A percentile compares a stretch with the other conserved stretches of the same genome.
These are phyloP conservation scores for Naganishia liquefaciens DNA, from an alignment of 1,284 basidiomycete species.

Conservation along the genomic window DNA sequence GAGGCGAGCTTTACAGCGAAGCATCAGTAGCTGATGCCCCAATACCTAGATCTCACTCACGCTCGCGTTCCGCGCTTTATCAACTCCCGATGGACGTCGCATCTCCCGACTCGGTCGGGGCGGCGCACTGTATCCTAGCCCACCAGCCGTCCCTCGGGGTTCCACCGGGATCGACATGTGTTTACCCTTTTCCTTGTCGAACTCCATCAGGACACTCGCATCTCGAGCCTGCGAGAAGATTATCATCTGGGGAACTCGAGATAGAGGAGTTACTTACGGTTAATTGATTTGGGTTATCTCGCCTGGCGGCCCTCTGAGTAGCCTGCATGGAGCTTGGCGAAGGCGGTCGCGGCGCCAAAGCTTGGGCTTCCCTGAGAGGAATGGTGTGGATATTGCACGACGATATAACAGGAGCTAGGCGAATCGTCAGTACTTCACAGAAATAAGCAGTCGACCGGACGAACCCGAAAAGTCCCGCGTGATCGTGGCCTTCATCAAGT, in stretches of 20 bases:
- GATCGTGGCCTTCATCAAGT: constrained; percentile 98
- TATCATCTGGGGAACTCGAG: constrained; percentile 29
- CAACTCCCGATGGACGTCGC: constrained; percentile 40
- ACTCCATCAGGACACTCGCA: constrained; percentile 72
- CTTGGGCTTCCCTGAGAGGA: constrained; percentile 87
- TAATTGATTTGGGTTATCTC: constrained; percentile 86
- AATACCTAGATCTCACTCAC: constrained; percentile 10
- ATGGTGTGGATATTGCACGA: constrained; percentile 98
- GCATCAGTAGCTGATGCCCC: not conserved
- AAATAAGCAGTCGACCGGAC: constrained; percentile 42
- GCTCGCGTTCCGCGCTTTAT: constrained; percentile 17
- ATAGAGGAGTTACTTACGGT: constrained; percentile 58
- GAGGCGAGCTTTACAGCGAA: constrained; percentile 10
- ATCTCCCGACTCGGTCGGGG: constrained; percentile 49
- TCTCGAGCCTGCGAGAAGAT: constrained; percentile 59
- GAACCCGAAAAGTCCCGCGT: constrained; percentile 82
- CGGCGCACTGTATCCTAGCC: constrained; percentile 34
- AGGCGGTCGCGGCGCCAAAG: constrained; percentile 93
- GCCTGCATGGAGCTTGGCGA: constrained; percentile 84
- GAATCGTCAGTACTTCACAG: not conserved
- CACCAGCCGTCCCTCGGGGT: constrained; percentile 10
- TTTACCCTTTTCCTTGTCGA: constrained; percentile 28
- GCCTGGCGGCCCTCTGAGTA: constrained; percentile 80
- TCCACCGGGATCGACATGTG: constrained; percentile 25
- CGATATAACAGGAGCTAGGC: constrained; percentile 83